These are phyloP conservation scores for Pyrenophora tritici-repentis DNA, from an alignment of 2,329 filamentous ascomycete species.

Conservation along the genomic window DNA sequence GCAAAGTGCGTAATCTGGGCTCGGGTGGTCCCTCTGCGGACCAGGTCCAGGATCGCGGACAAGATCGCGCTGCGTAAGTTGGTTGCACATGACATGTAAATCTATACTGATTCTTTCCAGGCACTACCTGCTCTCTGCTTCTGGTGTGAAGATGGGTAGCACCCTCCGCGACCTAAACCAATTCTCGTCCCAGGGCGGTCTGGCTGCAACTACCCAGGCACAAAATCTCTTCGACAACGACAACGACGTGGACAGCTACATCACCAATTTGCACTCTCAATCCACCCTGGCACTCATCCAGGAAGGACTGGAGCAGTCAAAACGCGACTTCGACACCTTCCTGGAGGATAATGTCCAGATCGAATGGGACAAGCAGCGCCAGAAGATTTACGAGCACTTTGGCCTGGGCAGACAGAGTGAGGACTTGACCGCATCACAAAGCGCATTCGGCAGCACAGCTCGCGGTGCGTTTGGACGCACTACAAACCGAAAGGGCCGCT, in stretches of 20 bases:
- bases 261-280: constrained; percentile 85
- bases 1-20: constrained; percentile 76
- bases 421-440: constrained; percentile 45
- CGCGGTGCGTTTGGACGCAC: constrained; percentile 60
- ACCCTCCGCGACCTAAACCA: constrained; percentile 85
- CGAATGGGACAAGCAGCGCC: constrained; percentile 94
- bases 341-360: constrained; percentile 92
- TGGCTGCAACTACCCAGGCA: constrained; percentile 56
- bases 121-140: constrained; percentile 91
- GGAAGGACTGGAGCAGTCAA: constrained; percentile 86
- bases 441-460: constrained; percentile 40
- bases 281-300: constrained; percentile 90
- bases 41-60: constrained; percentile 49
- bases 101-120: constrained; percentile 51
- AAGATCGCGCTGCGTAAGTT: constrained; percentile 58
- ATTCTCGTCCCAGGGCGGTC: constrained; percentile 70
- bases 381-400: constrained; percentile 94
- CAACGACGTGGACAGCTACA: constrained; percentile 69
- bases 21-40: constrained; percentile 69
- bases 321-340: constrained; percentile 90
- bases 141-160: constrained; percentile 84
- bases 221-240: constrained; percentile 58
- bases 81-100: not conserved
- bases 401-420: constrained; percentile 66
- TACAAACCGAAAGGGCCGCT: constrained; percentile 48